A percentile compares a stretch with the other conserved stretches of the same genome.
Evolutionary conservation across 1,284 basidiomycete genomes (phyloP).

Genomic region (Malassezia dermatis): DNA sequence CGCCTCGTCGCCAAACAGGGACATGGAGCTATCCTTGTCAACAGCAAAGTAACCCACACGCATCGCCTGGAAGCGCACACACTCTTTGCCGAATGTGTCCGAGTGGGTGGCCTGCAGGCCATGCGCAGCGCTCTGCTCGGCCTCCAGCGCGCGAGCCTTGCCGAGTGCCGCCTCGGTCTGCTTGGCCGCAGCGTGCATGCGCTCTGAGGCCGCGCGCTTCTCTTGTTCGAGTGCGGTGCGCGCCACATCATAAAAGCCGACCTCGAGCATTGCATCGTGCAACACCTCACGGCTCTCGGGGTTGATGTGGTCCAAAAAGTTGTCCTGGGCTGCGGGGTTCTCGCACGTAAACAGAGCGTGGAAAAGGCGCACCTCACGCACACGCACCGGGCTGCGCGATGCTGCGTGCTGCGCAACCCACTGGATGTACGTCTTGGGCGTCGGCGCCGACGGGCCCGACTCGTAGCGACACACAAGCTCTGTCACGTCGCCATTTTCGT

Average conservation of each 20-base stretch:
- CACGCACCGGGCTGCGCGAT: conserved; percentile 65
- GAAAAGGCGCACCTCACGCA: conserved; percentile 87
- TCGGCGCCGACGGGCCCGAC: conserved; percentile 50
- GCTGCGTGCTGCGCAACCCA: conserved; percentile 84
- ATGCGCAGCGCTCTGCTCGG: not conserved
- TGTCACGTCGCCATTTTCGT: conserved; percentile 57
- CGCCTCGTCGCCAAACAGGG: conserved; percentile 48
- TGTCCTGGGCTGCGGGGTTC: conserved; percentile 64
- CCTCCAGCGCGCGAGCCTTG: conserved; percentile 2
- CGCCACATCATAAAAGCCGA: conserved; percentile 77
- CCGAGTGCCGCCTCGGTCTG: conserved; percentile 47
- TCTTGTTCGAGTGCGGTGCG: conserved; percentile 62
- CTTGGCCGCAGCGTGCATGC: conserved; percentile 51
- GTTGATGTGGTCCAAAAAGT: conserved; percentile 69
- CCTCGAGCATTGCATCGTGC: conserved; percentile 71
- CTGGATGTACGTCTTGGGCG: conserved; percentile 86
- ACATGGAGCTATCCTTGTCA: conserved; percentile 56
- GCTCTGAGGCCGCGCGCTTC: conserved; percentile 56
- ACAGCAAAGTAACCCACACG: conserved; percentile 90
- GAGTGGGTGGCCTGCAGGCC: conserved; percentile 1
- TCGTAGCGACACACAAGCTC: conserved; percentile 74
- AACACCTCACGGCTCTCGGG: conserved; percentile 68
- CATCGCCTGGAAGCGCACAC: conserved; percentile 90
- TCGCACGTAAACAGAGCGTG: conserved; percentile 87
- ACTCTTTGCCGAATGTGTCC: conserved; percentile 65